Base-by-base conservation (phyloP, 2,329 filamentous ascomycete genomes). In the Magnaporthiopsis incrustans region DNA sequence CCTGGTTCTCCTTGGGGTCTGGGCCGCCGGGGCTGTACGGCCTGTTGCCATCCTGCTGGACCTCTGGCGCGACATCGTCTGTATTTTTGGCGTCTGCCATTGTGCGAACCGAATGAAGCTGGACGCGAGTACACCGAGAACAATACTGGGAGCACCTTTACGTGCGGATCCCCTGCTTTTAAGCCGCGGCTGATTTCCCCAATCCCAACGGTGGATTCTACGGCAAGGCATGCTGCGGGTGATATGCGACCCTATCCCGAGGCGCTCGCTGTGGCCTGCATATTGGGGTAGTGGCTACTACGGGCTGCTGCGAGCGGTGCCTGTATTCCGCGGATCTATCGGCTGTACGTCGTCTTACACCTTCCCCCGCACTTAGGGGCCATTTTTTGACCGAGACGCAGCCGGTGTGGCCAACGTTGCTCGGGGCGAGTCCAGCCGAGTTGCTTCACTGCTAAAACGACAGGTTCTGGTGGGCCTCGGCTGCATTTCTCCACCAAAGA, bases 1-100 rank as follows among this genome's bases (percentile, higher is more conserved):
- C 78, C 63, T 81, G 77, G 63, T 83, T 82, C 63, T 80, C 81
- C 64, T 81, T 77, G 32, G 77, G 72, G 59, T 77, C 71, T 61
- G 50, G 12, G 35, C 15, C 30, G 35, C 15, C 30, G 18, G 56
- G 44, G 7, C 44, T 53, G 44, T 26, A 33, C 38, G 53, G 30
- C 56, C 25, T 58, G 18, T 27, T 63, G 25, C 44, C 56, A 8
- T 35, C 60, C 22, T 30, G 14, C 12, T 30, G 60, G 8, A 32
- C 33, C 38, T 25, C 27, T 22, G 64, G 64, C n/a, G 65, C 67
- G 58, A 69, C 68, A 30, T 67, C 67, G 60, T 70, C 68, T 32
- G 65, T 57, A 27, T 73, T 27, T 30, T 58, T 32, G 26, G 57
- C 5, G 57, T 32, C 57, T 35, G 58, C 32, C 58, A 60, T 60